These are phyloP conservation scores for Cyclotella choctawhatcheeana DNA, from an alignment of 108 stramenopile species.

Conservation along the genomic window DNA sequence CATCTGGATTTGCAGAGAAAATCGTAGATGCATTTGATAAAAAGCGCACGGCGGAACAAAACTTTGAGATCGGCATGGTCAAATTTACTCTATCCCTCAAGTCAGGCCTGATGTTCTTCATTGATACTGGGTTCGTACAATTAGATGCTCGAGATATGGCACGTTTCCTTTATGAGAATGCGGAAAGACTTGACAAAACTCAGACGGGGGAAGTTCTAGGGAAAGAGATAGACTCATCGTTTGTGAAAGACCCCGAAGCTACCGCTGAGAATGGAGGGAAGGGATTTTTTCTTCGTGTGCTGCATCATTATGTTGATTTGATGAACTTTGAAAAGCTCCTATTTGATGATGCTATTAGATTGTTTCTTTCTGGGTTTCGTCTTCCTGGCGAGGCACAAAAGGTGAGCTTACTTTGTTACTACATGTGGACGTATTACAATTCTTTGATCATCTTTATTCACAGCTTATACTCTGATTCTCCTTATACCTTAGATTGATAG, in stretches of 20 bases:
- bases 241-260: slow-evolving; percentile 71
- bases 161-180: slow-evolving; percentile 82
- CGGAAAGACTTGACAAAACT: slow-evolving; percentile 97
- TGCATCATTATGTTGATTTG: slow-evolving; percentile 92
- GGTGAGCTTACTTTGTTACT: slow-evolving; percentile 23
- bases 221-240: slow-evolving; percentile 92
- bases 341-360: slow-evolving; percentile 97
- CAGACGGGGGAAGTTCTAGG: slow-evolving; percentile 98
- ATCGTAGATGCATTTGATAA: slow-evolving; percentile 84
- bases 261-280: slow-evolving; percentile 82
- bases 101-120: slow-evolving; percentile 89
- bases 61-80: slow-evolving; percentile 90
- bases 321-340: slow-evolving; percentile 88
- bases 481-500: slow-evolving; percentile 87
- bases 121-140: slow-evolving; percentile 83
- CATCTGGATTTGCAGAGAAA: slow-evolving; percentile 28
- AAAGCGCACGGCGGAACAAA: slow-evolving; percentile 86
- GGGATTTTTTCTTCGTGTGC: slow-evolving; percentile 89
- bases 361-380: slow-evolving; percentile 96
- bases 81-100: slow-evolving; percentile 96
- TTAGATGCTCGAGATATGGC: slow-evolving; percentile 91
- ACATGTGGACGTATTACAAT: not conserved
- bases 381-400: slow-evolving; percentile 99
- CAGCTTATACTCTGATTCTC: not conserved
- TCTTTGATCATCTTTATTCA: slow-evolving; percentile 2